Conservation (phyloP, 2,329 filamentous ascomycete species). For the Bipolaris sorokiniana region DNA sequence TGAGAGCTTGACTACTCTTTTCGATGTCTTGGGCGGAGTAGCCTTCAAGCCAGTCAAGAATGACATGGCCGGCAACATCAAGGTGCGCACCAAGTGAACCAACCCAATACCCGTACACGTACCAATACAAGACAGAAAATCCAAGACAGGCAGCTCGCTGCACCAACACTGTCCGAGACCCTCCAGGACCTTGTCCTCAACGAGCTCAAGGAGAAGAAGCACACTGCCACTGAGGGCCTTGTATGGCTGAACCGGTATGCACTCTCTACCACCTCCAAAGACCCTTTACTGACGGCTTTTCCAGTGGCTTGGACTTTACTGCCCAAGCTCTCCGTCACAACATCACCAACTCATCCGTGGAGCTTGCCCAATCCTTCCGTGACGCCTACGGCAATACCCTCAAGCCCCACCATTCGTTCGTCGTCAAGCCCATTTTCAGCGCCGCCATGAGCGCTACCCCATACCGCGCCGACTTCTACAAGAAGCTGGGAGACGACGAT, state of each 20-base stretch:
- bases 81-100: slow-evolving; percentile 60
- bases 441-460: slow-evolving; percentile 93
- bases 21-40: slow-evolving; percentile 70
- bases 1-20: slow-evolving; percentile 84
- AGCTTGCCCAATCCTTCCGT: slow-evolving; percentile 87
- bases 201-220: slow-evolving; percentile 89
- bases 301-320: slow-evolving; percentile 92
- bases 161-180: slow-evolving; percentile 78
- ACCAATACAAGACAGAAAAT: slow-evolving; percentile 71
- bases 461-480: slow-evolving; percentile 92
- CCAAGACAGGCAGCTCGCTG: slow-evolving; percentile 77
- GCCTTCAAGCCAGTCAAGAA: slow-evolving; percentile 91
- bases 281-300: slow-evolving; percentile 9
- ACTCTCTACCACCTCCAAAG: not conserved
- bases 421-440: slow-evolving; percentile 90
- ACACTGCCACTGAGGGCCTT: slow-evolving; percentile 85
- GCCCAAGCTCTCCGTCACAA: slow-evolving; percentile 82
- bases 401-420: slow-evolving; percentile 87
- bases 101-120: not conserved
- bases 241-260: slow-evolving; percentile 85
- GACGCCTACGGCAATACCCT: slow-evolving; percentile 83
- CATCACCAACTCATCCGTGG: slow-evolving; percentile 68
- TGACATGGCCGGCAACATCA: slow-evolving; percentile 90
- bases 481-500: slow-evolving; percentile 76
- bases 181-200: slow-evolving; percentile 85